These are phyloP conservation scores for Bremia lactucae DNA, from an alignment of 352 stramenopile genomes.

Conservation along the genomic window DNA sequence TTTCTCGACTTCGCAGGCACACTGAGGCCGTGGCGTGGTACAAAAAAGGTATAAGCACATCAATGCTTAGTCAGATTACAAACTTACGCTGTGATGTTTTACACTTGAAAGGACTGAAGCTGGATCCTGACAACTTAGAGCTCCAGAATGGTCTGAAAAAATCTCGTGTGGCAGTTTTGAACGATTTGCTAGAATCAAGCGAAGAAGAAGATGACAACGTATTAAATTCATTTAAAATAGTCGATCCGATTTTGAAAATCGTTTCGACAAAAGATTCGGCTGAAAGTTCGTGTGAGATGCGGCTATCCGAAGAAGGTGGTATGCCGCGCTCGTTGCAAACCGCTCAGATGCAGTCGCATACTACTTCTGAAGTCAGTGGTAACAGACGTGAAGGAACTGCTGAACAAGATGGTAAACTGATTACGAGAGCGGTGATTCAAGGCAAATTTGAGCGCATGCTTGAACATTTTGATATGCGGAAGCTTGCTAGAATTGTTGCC, in stretches of 20 bases:
- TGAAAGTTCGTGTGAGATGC: neutral
- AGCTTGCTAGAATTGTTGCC: conserved; percentile 35
- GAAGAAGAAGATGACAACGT: conserved; percentile 16
- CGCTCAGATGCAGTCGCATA: conserved; percentile 13
- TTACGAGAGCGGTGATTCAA: conserved; percentile 32
- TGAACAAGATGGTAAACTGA: conserved; percentile 1
- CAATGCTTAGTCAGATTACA: neutral
- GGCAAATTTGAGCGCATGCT: conserved; percentile 42
- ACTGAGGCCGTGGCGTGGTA: conserved; percentile 32
- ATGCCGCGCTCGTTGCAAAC: conserved; percentile 9
- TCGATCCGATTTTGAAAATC: neutral
- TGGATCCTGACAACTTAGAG: conserved; percentile 26
- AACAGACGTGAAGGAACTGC: conserved; percentile 4
- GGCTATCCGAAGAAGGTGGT: neutral
- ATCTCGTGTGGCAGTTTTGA: conserved; percentile 45
- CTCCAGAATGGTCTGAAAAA: conserved; percentile 33
- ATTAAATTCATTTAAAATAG: neutral
- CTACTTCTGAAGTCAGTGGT: conserved; percentile 5
- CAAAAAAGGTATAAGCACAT: conserved; percentile 27
- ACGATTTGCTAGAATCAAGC: conserved; percentile 28
- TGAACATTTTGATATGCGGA: conserved; percentile 41
- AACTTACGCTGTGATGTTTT: neutral
- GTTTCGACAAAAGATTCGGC: neutral
- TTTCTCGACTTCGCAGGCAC: conserved; percentile 24
- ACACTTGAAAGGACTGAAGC: conserved; percentile 26